Evolutionary conservation across 2,329 filamentous ascomycete genomes (phyloP), one percentile per base, ranked within the genome.

Genomic region (Neoascochyta sp.): DNA sequence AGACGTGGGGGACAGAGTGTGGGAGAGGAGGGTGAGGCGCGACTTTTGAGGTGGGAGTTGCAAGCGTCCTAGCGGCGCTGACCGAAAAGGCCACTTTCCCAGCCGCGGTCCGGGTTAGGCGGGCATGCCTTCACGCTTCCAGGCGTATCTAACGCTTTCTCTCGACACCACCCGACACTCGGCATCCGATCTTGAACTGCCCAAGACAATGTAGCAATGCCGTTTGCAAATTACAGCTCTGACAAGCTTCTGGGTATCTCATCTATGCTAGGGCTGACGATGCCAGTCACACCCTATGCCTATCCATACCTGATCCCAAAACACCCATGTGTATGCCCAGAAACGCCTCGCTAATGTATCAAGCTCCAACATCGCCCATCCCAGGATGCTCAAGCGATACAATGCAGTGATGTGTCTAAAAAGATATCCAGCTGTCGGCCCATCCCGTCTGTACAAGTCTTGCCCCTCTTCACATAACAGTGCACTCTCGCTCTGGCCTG

Each of bases 401-500:
- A n/a, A n/a, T n/a, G n/a, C n/a, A n/a, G n/a, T n/a, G n/a, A n/a
- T n/a, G n/a, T n/a, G n/a, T n/a, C n/a, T n/a, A n/a, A n/a, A n/a
- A n/a, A n/a, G n/a, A n/a, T n/a, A n/a, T n/a, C n/a, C n/a, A n/a
- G n/a, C n/a, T n/a, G n/a, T n/a, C n/a, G n/a, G n/a, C n/a, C n/a
- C n/a, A n/a, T n/a, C n/a, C n/a, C n/a, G n/a, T n/a, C n/a, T n/a
- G n/a, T n/a, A n/a, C n/a, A n/a, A n/a, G n/a, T n/a, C n/a, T n/a
- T n/a, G n/a, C n/a, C n/a, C n/a, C 38, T 42, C 14, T n/a, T 56
- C 47, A 70, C 67, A 69, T 69, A 7, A 69, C 47, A 28, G 52
- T 35, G 41, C 67, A 70, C 36, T 70, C 67, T 19, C 67, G 44
- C 29, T 69, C 66, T 15, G 66, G 64, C 17, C 57, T 46, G 29